Evolutionary conservation across 805 yeast genomes (phyloP).

Genomic region (Ogataea allantospora): DNA sequence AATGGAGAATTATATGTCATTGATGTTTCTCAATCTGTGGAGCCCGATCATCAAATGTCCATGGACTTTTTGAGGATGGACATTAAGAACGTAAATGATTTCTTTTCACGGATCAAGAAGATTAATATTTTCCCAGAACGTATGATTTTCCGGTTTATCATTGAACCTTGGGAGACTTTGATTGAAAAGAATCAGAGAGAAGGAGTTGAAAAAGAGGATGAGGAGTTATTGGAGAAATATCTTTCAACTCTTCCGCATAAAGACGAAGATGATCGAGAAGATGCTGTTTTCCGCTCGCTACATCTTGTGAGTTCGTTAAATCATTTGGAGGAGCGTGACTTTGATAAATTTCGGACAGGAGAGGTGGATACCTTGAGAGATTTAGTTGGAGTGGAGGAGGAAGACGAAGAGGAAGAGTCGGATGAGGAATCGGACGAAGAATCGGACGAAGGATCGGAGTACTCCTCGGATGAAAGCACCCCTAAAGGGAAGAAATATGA

Average conservation of each 20-base stretch:
- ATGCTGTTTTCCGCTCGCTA: constrained; percentile 81
- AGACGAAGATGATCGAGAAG: constrained; percentile 53
- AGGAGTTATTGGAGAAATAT: constrained; percentile 39
- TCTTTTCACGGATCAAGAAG: constrained; percentile 67
- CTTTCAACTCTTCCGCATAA: constrained; percentile 59
- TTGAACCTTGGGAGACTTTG: constrained; percentile 41
- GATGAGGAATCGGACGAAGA: constrained; percentile 19
- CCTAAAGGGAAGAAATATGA: constrained; percentile 74
- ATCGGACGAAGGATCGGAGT: constrained; percentile 20
- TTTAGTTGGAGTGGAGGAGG: constrained; percentile 42
- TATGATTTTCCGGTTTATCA: constrained; percentile 73
- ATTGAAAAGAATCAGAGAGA: constrained; percentile 30
- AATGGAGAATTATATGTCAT: constrained; percentile 75
- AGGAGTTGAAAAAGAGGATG: constrained; percentile 23
- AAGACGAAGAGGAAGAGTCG: constrained; percentile 33
- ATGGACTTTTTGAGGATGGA: constrained; percentile 96
- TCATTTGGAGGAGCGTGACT: constrained; percentile 87
- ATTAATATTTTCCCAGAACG: constrained; percentile 82
- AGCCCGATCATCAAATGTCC: constrained; percentile 97
- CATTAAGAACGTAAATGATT: constrained; percentile 90
- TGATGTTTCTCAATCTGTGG: constrained; percentile 97
- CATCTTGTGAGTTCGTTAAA: constrained; percentile 77
- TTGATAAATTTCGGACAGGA: constrained; percentile 73
- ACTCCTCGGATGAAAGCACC: constrained; percentile 15
- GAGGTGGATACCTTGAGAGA: constrained; percentile 75